Percentiles rank a stretch among this genome's conserved stretches.
phyloP scores from a whole-genome alignment of 306 rosid genomes.

The Trifolium pratense region DNA sequence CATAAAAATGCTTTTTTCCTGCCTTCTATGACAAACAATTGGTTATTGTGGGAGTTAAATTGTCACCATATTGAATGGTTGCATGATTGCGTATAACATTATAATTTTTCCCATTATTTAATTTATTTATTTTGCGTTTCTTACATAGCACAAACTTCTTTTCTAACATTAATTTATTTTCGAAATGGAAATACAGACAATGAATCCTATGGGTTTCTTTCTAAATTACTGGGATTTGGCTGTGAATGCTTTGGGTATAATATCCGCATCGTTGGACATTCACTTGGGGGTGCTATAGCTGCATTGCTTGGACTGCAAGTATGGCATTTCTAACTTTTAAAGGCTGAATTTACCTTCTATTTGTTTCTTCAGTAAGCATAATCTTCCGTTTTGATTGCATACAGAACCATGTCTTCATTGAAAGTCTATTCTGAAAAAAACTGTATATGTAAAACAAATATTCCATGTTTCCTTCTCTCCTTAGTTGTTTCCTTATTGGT shows the following conservation, averaged over 20 bases:
- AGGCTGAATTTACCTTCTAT: slow-evolving; percentile 22
- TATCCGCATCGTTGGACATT: slow-evolving; percentile 89
- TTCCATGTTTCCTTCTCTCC: slow-evolving; percentile 16
- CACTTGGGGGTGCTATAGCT: slow-evolving; percentile 91
- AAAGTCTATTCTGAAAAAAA: slow-evolving; percentile 18
- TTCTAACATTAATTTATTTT: slow-evolving; percentile 35
- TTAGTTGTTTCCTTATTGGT: background rate
- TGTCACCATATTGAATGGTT: slow-evolving; percentile 6
- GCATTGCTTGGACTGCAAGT: slow-evolving; percentile 85
- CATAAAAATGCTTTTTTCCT: no score
- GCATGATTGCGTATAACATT: slow-evolving; percentile 8
- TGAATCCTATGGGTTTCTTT: slow-evolving; percentile 70
- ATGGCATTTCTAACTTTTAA: slow-evolving; percentile 49
- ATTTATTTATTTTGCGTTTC: slow-evolving; percentile 6
- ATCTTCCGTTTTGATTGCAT: slow-evolving; percentile 34
- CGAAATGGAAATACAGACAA: slow-evolving; percentile 63
- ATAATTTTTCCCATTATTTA: slow-evolving; percentile 33
- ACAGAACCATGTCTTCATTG: slow-evolving; percentile 20
- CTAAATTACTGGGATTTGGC: slow-evolving; percentile 80
- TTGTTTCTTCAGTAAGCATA: slow-evolving; percentile 30
- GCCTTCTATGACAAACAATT: slow-evolving; percentile 24
- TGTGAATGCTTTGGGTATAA: slow-evolving; percentile 85
- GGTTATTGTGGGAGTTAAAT: slow-evolving; percentile 33
- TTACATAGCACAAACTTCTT: slow-evolving; percentile 10
- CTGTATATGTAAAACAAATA: background rate